Evolutionary conservation across 2,329 filamentous ascomycete genomes (phyloP), one percentile per base, ranked within the genome.

Genomic region (Hypoxylon sp.): DNA sequence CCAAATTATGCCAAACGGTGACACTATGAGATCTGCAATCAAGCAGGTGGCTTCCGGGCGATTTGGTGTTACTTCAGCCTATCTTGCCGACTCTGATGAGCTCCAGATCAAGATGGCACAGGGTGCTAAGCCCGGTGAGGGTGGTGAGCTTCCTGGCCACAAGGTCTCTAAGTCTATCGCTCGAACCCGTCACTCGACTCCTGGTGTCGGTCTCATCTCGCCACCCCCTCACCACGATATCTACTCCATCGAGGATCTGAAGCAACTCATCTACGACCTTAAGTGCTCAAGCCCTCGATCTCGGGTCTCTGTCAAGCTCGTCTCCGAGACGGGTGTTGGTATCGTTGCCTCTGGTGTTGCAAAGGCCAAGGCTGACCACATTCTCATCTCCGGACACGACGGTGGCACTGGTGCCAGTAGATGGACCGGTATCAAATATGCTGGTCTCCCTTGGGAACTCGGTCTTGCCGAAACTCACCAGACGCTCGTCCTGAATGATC

Each of bases 101-200:
- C 85, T 98, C 47, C 95, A 98, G 80, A 98, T 98, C 83, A 98
- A 98, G 88, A 98, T 98, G 95, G 95, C 95, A 8, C 95, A 98
- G 82, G 95, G 95, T 78, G 95, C 95, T 68, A 98, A 98, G 87
- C 95, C 95, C 61, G 95, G 95, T 81, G 95, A 98, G 81, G 95
- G 95, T 84, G 95, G 95, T 87, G 95, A 98, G 81, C 88, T 98
- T 76, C 95, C 95, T 52, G 95, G 95, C 41, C 94, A 97, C 85
- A 98, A 98, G 83, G 95, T 98, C 27, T 96, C 94, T 66, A 92
- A 92, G 76, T 92, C 93, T 5, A 98, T 98, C 79, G 95, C 93
- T 62, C 91, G 93, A 74, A 98, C 95, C 61, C 91, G 95, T 78
- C 94, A 97, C 84, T 98, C 95, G 8, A 98, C 95, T 5, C 94